Evolutionary conservation across 2,329 filamentous ascomycete genomes (phyloP), one percentile per base, ranked within the genome.

Genomic region (Orbilia quercus): DNA sequence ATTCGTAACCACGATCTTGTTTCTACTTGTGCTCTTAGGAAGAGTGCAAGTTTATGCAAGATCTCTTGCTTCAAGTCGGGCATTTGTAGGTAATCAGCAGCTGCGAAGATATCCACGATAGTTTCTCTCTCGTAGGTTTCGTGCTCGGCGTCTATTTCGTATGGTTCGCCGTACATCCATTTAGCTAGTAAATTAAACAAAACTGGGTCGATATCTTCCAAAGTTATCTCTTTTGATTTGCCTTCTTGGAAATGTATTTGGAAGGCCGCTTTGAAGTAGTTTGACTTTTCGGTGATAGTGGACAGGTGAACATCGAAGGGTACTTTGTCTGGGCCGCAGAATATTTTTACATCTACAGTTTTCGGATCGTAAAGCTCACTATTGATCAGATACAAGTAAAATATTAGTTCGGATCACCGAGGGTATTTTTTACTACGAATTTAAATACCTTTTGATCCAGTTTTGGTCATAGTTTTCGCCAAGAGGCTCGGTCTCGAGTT

Each of bases 31-130:
- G 18, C 4, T 22, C 34, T 23, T 14, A 54, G 18, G 18, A 55
- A 55, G 1, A 2, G 7, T 3, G 23, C 40, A n/a, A 36, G 11
- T 25, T 34, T 7, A 6, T 36, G 16, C n/a, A 64, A 23, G 7
- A 64, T 25, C 6, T 22, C 18, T 2, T 3, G 7, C 25, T 55
- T 54, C 7, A 64, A 11, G 2, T 45, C 38, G 1, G 20, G 60
- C 3, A 64, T 55, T 16, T 47, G 48, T 7, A 64, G 60, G 25
- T 47, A 64, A n/a, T 64, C 40, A 7, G 60, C 60, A 1, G 48
- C 60, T 11, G 34, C 38, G 16, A 45, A 64, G 3, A 36, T 7
- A 0, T n/a, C 12, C 4, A 38, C 23, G n/a, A 64, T 28, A 3
- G 12, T 2, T 2, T 23, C 14, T 47, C 20, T 6, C 1, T 54